A percentile compares a stretch with the other conserved stretches of the same genome.
These are phyloP conservation scores for Telopea speciosissima DNA, from an alignment of 177 flowering plant species.

Conservation along the genomic window DNA sequence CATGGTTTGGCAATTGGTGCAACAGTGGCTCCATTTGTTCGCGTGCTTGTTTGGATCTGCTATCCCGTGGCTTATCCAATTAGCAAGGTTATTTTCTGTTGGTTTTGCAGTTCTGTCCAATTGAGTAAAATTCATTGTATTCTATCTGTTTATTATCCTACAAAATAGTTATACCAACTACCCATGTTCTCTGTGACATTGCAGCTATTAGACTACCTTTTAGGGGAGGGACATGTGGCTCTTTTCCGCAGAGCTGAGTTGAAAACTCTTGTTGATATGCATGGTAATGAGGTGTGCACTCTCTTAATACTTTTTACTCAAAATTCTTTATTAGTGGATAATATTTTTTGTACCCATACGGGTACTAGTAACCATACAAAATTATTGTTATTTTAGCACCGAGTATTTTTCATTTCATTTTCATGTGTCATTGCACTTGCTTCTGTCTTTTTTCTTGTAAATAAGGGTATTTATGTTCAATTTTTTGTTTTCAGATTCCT, in stretches of 20 bases:
- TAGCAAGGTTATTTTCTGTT: constrained; percentile 61
- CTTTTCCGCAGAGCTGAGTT: constrained; percentile 95
- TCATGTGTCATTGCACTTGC: not conserved
- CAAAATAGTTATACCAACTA: not conserved
- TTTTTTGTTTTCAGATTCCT: not conserved
- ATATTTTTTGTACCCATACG: not conserved
- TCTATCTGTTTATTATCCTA: not conserved
- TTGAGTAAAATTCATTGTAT: not conserved
- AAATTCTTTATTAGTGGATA: not conserved
- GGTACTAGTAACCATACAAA: not conserved
- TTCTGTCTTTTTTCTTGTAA: not conserved
- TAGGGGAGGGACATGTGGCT: constrained; percentile 71
- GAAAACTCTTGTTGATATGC: constrained; percentile 84
- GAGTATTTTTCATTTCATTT: too few species aligned
- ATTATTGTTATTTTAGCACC: not conserved
- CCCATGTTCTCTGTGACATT: constrained; percentile 5
- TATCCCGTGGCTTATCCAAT: constrained; percentile 83
- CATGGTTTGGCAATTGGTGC: constrained; percentile 83
- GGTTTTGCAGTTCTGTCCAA: not conserved
- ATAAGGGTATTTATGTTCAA: too few species aligned
- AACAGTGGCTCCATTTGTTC: constrained; percentile 67
- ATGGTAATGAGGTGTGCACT: constrained; percentile 77
- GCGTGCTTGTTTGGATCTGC: constrained; percentile 77
- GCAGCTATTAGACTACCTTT: constrained; percentile 70
- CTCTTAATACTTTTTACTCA: not conserved